Conservation (phyloP, 768 basidiomycete species). For the Cystobasidium tubakii region DNA sequence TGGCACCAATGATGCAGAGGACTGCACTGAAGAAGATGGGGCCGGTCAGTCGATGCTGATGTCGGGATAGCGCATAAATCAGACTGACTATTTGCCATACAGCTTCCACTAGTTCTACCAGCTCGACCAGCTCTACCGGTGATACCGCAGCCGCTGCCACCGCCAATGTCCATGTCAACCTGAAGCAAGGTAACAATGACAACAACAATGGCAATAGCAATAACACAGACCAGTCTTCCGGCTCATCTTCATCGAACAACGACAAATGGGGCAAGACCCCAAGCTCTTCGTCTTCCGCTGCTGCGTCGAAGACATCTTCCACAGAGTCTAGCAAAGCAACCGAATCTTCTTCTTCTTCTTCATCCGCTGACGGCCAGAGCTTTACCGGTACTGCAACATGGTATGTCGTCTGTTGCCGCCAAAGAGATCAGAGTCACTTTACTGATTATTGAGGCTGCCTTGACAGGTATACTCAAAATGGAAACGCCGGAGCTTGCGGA, state of each 20-base stretch:
- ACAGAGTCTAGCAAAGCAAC: not conserved
- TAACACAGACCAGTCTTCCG: not conserved
- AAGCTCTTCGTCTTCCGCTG: constrained; percentile 3
- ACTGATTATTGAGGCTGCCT: no score
- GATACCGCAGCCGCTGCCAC: not conserved
- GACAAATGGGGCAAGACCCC: not conserved
- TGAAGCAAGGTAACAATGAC: not conserved
- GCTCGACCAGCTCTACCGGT: not conserved
- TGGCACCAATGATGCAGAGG: constrained; percentile 17
- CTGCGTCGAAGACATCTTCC: not conserved
- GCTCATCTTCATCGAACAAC: not conserved
- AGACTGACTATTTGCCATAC: no score
- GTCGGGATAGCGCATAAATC: no score
- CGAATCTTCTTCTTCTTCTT: not conserved
- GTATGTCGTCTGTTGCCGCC: no score
- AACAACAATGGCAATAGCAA: constrained; percentile 1
- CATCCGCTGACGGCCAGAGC: not conserved
- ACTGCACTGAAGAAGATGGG: not conserved
- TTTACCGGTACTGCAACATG: constrained; percentile 24
- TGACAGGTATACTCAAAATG: constrained; percentile 34
- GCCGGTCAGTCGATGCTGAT: not conserved
- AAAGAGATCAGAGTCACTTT: no score
- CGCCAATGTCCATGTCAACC: not conserved
- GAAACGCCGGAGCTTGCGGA: constrained; percentile 72
- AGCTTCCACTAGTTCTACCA: not conserved